Evolutionary conservation across 768 basidiomycete genomes (phyloP), one percentile per base, ranked within the genome.

Genomic region (Psilocybe subaeruginosa): DNA sequence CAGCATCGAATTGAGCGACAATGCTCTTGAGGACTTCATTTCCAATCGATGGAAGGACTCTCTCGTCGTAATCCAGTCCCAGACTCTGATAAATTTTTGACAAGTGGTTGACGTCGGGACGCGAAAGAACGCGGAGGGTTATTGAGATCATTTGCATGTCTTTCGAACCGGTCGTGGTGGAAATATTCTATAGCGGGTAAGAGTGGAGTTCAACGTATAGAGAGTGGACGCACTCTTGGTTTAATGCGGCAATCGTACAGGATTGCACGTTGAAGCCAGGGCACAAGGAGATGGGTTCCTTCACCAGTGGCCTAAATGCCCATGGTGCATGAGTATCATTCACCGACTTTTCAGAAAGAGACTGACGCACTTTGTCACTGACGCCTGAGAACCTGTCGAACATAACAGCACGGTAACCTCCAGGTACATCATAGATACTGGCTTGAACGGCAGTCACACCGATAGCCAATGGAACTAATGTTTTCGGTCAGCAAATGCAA

Each of bases 81-180:
- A 99, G 83, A 68, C 84, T 89, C 77, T 97, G 94, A 80, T 99
- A 99, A 72, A 99, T 97, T 78, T 87, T 93, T 17, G 97, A 72
- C 29, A 99, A 82, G 73, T 97, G 93, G 31, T 84, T 78, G 37
- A 90, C 85, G 77, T 99, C 95, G 16, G 97, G 97, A 54, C 96
- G 82, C 23, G 95, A 97, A 66, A 99, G 86, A 37, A 99, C 97
- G 59, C 97, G 92, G 54, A 99, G 85, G 0, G 97, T 99, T 56
- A 99, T 89, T 35, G 96, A 92, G 58, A 99, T 93, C 95, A 98
- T 99, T 77, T 99, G 97, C 77, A 99, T 79, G 74, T 99, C 95
- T 73, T 99, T 99, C 8, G 96, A 98, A 35, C 97, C 97, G 23
- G 97, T 99, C 1, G 93, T 97, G 2, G 97, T 98, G n/a, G 93